A percentile compares a stretch with the other conserved stretches of the same genome.
Evolutionary conservation across 352 stramenopile genomes (phyloP).

Genomic region (Aphanomyces invadans): DNA sequence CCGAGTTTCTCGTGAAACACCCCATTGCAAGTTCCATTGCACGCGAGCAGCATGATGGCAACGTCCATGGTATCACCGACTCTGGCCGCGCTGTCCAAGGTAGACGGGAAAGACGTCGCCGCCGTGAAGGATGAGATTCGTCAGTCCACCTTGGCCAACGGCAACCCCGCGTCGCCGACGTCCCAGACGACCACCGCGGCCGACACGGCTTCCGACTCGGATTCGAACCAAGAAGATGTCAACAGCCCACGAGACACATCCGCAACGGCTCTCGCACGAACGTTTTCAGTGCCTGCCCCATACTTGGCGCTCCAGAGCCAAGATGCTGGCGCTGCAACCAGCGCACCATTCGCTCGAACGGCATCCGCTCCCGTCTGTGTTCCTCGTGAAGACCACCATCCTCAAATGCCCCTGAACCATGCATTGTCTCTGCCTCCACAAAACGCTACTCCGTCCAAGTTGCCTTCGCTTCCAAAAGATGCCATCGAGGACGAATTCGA

Average conservation of each 20-base stretch:
- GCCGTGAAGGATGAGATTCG: not conserved
- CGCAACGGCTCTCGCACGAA: not conserved
- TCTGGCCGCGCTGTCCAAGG: not conserved
- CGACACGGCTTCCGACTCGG: not conserved
- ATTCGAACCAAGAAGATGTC: not conserved
- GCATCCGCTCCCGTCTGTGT: not conserved
- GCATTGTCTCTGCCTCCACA: not conserved
- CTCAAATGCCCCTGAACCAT: not conserved
- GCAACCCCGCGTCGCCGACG: not conserved
- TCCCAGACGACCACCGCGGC: not conserved
- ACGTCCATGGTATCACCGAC: not conserved
- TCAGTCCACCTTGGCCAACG: not conserved
- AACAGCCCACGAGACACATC: not conserved
- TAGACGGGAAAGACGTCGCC: not conserved
- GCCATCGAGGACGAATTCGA: slow-evolving; percentile 46
- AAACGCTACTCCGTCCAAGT: not conserved
- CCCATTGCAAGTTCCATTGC: not conserved
- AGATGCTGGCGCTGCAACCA: not conserved
- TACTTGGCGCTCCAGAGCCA: not conserved
- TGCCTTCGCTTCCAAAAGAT: not conserved
- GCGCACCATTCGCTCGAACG: slow-evolving; percentile 4
- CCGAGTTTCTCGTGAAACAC: not conserved
- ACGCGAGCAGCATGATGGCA: not conserved
- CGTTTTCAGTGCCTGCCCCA: not conserved
- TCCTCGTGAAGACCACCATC: not conserved